These are phyloP conservation scores for Nemania abortiva DNA, from an alignment of 2,329 filamentous ascomycete genomes.

Conservation along the genomic window DNA sequence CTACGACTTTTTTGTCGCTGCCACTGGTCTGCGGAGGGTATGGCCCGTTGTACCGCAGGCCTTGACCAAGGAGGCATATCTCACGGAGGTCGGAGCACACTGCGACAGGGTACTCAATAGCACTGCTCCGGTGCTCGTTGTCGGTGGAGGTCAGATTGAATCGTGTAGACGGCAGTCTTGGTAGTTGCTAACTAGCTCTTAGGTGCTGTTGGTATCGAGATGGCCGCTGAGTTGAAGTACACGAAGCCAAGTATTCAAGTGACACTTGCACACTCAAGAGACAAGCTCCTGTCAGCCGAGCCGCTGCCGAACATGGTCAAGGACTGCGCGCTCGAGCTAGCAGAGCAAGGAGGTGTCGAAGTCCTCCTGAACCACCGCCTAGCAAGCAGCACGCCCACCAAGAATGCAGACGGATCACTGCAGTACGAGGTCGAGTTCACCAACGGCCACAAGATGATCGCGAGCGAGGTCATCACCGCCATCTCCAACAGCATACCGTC, in stretches of 20 bases:
- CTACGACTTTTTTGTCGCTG: conserved; percentile 83
- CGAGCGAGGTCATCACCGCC: conserved; percentile 77
- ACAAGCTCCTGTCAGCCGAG: conserved; percentile 78
- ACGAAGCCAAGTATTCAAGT: conserved; percentile 73
- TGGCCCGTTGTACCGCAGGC: conserved; percentile 81
- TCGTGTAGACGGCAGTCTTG: neutral
- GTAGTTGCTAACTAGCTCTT: conserved; percentile 15
- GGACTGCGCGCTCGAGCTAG: conserved; percentile 67
- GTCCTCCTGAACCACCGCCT: conserved; percentile 73
- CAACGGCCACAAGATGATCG: conserved; percentile 69
- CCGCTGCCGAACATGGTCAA: conserved; percentile 77
- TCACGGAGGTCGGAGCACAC: conserved; percentile 71
- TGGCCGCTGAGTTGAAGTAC: conserved; percentile 81
- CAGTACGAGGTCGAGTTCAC: conserved; percentile 67
- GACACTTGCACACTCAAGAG: conserved; percentile 80
- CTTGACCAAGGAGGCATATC: conserved; percentile 70
- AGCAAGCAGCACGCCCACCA: conserved; percentile 60
- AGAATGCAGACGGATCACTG: conserved; percentile 56
- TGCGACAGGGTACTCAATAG: conserved; percentile 66
- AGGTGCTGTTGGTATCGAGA: conserved; percentile 82
- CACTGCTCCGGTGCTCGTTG: conserved; percentile 72
- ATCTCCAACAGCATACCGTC: conserved; percentile 73
- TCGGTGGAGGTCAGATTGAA: conserved; percentile 72
- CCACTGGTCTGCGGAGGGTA: conserved; percentile 75
- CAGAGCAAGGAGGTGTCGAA: conserved; percentile 73